phyloP scores from a whole-genome alignment of 306 rosid species.

The Medicago ruthenica region DNA sequence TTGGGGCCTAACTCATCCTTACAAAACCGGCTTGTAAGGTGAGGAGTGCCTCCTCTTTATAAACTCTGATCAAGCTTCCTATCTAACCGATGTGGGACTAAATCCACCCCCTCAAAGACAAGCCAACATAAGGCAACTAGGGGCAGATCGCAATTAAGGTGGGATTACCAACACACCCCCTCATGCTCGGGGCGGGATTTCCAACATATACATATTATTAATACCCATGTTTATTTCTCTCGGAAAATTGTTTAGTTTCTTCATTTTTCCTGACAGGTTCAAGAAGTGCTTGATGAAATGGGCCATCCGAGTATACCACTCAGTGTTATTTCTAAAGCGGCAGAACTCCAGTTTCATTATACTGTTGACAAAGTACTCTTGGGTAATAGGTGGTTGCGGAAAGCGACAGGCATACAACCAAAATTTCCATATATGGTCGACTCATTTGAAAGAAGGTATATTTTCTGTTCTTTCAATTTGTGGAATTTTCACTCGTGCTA shows the following conservation, averaged over 20 bases:
- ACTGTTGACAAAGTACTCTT: constrained; percentile 80
- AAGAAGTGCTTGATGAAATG: constrained; percentile 91
- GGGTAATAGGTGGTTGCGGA: constrained; percentile 96
- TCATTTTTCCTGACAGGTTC: constrained; percentile 64
- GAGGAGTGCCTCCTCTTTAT: no score
- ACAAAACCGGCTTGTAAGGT: no score
- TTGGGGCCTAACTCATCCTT: no score
- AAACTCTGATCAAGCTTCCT: no score
- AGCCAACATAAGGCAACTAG: no score
- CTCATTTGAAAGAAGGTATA: constrained; percentile 93
- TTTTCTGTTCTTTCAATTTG: constrained; percentile 11
- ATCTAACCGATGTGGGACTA: no score
- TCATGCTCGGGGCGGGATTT: no score
- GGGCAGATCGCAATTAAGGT: no score
- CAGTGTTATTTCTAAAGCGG: constrained; percentile 92
- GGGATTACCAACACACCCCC: no score
- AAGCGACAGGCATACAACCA: constrained; percentile 94
- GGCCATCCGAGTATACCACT: constrained; percentile 89
- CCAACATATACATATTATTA: not conserved
- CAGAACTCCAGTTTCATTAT: constrained; percentile 88
- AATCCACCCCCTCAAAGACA: no score
- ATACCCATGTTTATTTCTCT: constrained; percentile 23
- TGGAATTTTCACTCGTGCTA: constrained; percentile 23
- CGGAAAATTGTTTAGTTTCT: constrained; percentile 14
- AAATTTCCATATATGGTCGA: constrained; percentile 95